phyloP scores from a whole-genome alignment of 495 filamentous ascomycete genomes.

The Penicillium argentinense region DNA sequence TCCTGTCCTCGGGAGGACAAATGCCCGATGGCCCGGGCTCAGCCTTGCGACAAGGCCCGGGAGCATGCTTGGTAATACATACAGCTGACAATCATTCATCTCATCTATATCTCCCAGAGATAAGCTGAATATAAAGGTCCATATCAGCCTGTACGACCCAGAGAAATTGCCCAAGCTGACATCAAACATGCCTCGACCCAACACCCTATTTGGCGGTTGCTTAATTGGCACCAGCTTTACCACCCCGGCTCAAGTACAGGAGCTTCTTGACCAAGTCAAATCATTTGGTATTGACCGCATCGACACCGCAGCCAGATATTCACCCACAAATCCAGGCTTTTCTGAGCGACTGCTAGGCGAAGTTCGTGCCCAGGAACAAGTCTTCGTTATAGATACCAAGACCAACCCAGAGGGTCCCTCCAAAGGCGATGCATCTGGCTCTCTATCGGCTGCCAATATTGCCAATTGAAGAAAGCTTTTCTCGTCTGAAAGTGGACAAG shows the following conservation, averaged over 20 bases:
- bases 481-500: conserved; percentile 23
- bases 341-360: conserved; percentile 46
- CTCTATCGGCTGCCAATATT: conserved; percentile 25
- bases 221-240: conserved; percentile 30
- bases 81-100: too few relatives aligned
- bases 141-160: too few relatives aligned
- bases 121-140: too few relatives aligned
- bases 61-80: not conserved
- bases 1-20: too few relatives aligned
- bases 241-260: conserved; percentile 19
- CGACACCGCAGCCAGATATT: conserved; percentile 48
- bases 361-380: conserved; percentile 17
- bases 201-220: conserved; percentile 34
- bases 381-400: conserved; percentile 46
- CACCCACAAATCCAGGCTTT: conserved; percentile 38
- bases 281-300: conserved; percentile 33
- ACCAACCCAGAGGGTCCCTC: conserved; percentile 16
- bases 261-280: conserved; percentile 25
- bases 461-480: conserved; percentile 20
- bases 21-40: too few relatives aligned
- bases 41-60: too few relatives aligned
- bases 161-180: too few relatives aligned
- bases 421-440: conserved; percentile 8
- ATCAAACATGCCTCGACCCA: conserved; percentile 12
- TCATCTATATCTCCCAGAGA: not conserved